Base-by-base conservation (phyloP, 192 early-diverging fungal genomes). In the Coemansia sp. region DNA sequence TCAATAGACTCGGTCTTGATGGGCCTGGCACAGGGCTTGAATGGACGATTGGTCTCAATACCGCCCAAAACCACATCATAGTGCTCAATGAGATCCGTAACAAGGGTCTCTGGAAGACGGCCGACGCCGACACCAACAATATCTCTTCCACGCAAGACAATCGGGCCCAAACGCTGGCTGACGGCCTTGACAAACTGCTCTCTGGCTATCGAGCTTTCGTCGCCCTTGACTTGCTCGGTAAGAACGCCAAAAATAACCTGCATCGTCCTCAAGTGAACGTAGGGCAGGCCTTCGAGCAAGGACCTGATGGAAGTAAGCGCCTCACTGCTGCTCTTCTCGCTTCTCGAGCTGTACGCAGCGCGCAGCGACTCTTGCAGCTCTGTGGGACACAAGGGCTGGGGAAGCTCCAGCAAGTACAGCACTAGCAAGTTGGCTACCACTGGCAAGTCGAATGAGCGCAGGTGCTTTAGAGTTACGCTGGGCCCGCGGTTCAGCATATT, bases 361-460 rank as follows among this genome's bases (percentile, higher is more conserved):
- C 85, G 83, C 34, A 86, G 76, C 7, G 86, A 76, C 15, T 87
- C 88, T 53, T 91, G 89, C 26, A 90, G 78, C 54, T 88, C 87
- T 64, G 81, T 83, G 6, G 88, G 87, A 12, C 88, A 68, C 24
- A 91, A 54, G 12, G 84, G 87, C 50, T 82, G 82, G 10, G 88
- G 88, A 6, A 91, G 69, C 63, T 91, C 90, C 67, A 87, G 67
- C n/a, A 91, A 70, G 53, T 88, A 91, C 12, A 90, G 70, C 3
- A 86, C 72, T 22, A 91, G 53, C 17, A 84, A 67, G 15, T 85
- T 87, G 17, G 84, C 85, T 4, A 89, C 67, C 3, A 87, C 68
- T 0, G 79, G 67, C 21, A 83, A 62, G 56, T 88, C 85, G 57
- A 86, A 85, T 14, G 68, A 27, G 8, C 83, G 71, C 37, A 91